Base-by-base conservation (phyloP, 176 grass and related monocot species). In the Juncus inflexus region DNA sequence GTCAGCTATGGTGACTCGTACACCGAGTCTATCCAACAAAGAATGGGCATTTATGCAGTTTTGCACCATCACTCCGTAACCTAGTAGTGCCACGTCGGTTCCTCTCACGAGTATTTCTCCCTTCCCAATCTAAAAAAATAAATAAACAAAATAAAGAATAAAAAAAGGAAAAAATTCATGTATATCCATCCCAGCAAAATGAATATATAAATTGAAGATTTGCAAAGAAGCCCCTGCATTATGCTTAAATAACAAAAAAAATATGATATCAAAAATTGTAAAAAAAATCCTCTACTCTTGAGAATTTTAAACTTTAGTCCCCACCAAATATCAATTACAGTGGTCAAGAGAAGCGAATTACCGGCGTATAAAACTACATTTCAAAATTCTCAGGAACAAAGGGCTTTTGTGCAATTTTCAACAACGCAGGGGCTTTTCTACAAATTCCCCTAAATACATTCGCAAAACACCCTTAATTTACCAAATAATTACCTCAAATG, bases 41-140 rank as follows among this genome's bases (percentile, higher is more conserved):
- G 73, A 86, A 37, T 85, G 76, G 69, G 87, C 87, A 49, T 77
- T 90, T 56, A 86, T 42, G 76, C 87, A 90, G 73, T 81, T 83
- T 66, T 86, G 79, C 47, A 90, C 73, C 73, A 86, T 82, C 55
- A 74, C 76, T 52, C 83, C 87, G 58, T 86, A 90, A 11, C 76
- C 87, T 65, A 90, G 79, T 60, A 90, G 66, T 63, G 80, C 83
- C 55, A 86, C 77, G 65, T 86, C 80, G 77, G 79, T 80, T 52
- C 87, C 83, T 55, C 80, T 77, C 0, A 76, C 73, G 35, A 86
- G 67, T 64, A 90, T 70, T 63, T 90, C 87, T 68, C 87, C 87
- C 70, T 86, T 83, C 61, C 87, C 87, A 66, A 90, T 90, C 87
- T 90, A 75, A 71, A 79, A 85, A 19, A 62, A 41, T 37, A 15